Conservation (phyloP, 1,284 basidiomycete species). For the Cutaneotrichosporon mucoides region DNA sequence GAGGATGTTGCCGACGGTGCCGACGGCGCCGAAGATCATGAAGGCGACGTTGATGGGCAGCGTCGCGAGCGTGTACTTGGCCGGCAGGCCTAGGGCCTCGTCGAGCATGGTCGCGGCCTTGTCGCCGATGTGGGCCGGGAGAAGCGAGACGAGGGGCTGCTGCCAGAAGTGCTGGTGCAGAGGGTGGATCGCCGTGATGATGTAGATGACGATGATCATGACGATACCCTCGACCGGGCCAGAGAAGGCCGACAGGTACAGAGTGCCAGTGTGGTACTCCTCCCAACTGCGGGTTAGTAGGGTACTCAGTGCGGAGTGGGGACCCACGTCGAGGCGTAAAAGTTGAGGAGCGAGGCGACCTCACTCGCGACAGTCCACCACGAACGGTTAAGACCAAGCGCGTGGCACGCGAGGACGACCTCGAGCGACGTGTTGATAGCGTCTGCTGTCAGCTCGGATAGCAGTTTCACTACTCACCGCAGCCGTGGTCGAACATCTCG, state of each 20-base stretch:
- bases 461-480: slow-evolving; percentile 31
- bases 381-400: slow-evolving; percentile 83
- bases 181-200: slow-evolving; percentile 60
- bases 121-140: slow-evolving; percentile 26
- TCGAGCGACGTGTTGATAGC: slow-evolving; percentile 96
- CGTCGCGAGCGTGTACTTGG: slow-evolving; percentile 48
- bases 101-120: slow-evolving; percentile 29
- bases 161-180: slow-evolving; percentile 74
- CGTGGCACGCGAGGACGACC: slow-evolving; percentile 72
- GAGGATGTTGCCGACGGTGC: slow-evolving; percentile 74
- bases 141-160: slow-evolving; percentile 32
- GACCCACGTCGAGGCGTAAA: slow-evolving; percentile 63
- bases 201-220: slow-evolving; percentile 73
- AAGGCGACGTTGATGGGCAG: slow-evolving; percentile 80
- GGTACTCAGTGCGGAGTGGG: background rate
- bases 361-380: slow-evolving; percentile 95
- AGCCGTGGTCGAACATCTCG: slow-evolving; percentile 87
- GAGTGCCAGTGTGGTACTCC: slow-evolving; percentile 88
- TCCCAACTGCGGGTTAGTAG: slow-evolving; percentile 61
- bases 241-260: slow-evolving; percentile 89
- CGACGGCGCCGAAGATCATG: slow-evolving; percentile 75
- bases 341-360: slow-evolving; percentile 82
- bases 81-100: slow-evolving; percentile 25
- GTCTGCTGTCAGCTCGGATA: slow-evolving; percentile 52
- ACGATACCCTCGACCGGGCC: slow-evolving; percentile 96